Percentiles rank a stretch among this genome's conserved stretches.
phyloP scores from a whole-genome alignment of 2,329 filamentous ascomycete species.

The Sporothrix variecibatus region DNA sequence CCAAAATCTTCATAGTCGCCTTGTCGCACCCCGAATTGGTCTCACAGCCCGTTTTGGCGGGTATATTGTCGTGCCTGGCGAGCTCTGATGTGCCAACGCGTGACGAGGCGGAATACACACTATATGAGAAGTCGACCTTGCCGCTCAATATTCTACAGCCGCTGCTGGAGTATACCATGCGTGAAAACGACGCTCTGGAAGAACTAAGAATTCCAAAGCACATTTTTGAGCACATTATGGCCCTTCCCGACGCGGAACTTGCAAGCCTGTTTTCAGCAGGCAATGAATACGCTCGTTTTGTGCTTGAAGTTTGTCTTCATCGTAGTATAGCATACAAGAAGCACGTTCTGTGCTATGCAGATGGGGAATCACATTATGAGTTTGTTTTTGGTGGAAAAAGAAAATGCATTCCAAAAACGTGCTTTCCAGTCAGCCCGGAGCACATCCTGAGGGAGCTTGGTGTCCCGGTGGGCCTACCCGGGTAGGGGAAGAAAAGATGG shows the following conservation, averaged over 20 bases:
- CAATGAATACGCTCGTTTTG: neutral
- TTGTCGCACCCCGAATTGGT: neutral
- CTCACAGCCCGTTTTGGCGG: neutral
- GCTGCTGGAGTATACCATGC: neutral
- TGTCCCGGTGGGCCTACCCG: neutral
- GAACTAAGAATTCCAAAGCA: rapidly evolving
- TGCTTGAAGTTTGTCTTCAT: neutral
- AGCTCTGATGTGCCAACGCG: neutral
- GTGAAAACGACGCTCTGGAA: neutral
- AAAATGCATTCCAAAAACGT: neutral
- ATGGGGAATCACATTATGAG: neutral
- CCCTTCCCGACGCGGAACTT: neutral
- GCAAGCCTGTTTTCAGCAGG: neutral
- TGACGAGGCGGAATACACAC: neutral
- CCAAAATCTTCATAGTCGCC: neutral
- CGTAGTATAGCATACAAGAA: neutral
- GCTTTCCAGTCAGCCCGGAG: neutral
- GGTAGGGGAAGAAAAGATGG: neutral
- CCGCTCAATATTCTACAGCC: neutral
- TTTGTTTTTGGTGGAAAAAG: neutral
- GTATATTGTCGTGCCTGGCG: neutral
- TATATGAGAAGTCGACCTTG: neutral
- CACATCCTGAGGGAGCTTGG: neutral
- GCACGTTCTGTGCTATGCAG: neutral
- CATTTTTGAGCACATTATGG: neutral